These are phyloP conservation scores for Cladophialophora immunda DNA, from an alignment of 2,329 filamentous ascomycete species.

Conservation along the genomic window DNA sequence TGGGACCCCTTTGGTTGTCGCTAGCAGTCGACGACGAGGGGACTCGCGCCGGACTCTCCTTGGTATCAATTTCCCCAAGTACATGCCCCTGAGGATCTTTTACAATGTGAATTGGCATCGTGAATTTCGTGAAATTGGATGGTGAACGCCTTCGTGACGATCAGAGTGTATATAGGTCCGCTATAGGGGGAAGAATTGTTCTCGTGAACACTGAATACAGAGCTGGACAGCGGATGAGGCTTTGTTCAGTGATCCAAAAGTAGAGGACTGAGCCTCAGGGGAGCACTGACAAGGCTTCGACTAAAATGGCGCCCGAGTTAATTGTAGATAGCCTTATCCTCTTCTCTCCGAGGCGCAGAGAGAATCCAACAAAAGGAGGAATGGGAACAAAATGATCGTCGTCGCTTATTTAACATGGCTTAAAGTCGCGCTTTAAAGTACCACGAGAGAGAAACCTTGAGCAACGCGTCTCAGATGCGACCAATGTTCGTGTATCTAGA, in stretches of 20 bases:
- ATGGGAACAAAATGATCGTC: neutral
- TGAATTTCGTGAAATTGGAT: neutral
- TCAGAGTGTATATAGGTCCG: neutral
- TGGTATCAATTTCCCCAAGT: neutral
- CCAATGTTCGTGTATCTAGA: slow-evolving; percentile 11
- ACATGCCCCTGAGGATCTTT: neutral
- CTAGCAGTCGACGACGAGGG: neutral
- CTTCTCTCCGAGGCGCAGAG: neutral
- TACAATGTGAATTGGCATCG: neutral
- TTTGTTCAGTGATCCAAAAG: neutral
- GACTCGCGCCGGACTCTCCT: neutral
- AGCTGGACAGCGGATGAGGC: neutral
- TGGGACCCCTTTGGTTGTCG: neutral
- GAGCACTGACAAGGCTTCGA: neutral
- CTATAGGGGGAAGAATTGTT: neutral
- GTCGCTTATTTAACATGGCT: neutral
- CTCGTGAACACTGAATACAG: neutral
- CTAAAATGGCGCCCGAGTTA: neutral
- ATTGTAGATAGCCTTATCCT: neutral
- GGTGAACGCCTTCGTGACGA: neutral
- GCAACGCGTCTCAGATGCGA: slow-evolving; percentile 8
- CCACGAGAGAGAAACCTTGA: slow-evolving; percentile 19
- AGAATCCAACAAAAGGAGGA: neutral
- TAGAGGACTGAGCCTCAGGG: neutral
- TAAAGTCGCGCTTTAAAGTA: neutral